These are phyloP conservation scores for Aureobasidium leucospermi DNA, from an alignment of 2,329 filamentous ascomycete species.

Conservation along the genomic window DNA sequence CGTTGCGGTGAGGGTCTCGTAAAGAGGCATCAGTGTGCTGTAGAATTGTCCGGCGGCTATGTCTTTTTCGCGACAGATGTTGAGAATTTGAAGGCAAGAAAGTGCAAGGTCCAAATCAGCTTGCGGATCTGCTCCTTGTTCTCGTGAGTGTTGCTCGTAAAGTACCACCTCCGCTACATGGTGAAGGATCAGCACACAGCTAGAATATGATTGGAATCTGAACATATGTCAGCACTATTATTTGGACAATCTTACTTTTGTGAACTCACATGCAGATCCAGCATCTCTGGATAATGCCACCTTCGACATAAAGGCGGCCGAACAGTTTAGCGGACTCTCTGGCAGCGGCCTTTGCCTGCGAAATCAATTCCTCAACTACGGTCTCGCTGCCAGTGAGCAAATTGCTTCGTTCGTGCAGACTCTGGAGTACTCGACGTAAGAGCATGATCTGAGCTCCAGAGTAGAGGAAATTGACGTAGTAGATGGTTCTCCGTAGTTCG, in stretches of 20 bases:
- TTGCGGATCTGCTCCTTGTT: not conserved
- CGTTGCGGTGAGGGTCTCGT: not conserved
- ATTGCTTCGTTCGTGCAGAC: not conserved
- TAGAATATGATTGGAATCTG: constrained; percentile 13
- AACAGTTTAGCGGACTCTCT: constrained; percentile 8
- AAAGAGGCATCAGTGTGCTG: not conserved
- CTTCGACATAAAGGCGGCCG: not conserved
- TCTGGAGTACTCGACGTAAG: constrained; percentile 4
- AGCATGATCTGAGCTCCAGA: constrained; percentile 11
- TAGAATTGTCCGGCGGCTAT: not conserved
- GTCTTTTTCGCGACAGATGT: not conserved
- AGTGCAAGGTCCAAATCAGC: not conserved
- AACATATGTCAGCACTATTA: not conserved
- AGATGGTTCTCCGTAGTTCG: constrained; percentile 9
- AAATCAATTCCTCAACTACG: not conserved
- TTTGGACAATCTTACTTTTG: not conserved
- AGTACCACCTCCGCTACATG: not conserved
- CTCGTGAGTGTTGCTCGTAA: not conserved
- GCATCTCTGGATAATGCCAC: constrained; percentile 5
- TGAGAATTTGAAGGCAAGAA: constrained; percentile 2
- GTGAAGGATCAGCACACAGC: constrained; percentile 2
- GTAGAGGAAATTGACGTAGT: constrained; percentile 9
- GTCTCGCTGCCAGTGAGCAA: not conserved
- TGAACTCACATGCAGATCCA: constrained; percentile 14
- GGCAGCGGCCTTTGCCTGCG: not conserved